Conservation (phyloP, 768 basidiomycete species). For the Sporobolomyces roseus region DNA sequence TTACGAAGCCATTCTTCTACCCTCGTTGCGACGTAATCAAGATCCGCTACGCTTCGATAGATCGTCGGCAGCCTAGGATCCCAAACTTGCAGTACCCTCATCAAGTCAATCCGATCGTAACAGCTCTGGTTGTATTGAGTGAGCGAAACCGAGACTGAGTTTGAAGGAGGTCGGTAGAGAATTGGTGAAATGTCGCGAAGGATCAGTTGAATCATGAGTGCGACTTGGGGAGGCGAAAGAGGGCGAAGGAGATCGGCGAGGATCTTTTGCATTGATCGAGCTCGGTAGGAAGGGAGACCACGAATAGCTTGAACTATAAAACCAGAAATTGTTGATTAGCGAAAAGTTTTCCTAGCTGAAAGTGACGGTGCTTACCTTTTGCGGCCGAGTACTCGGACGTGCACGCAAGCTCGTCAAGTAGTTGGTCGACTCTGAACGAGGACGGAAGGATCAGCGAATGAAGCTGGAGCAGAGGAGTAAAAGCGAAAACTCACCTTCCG, state of each 20-base stretch:
- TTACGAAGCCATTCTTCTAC: slow-evolving; percentile 49
- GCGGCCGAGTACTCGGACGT: slow-evolving; percentile 59
- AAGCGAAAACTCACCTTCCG: not conserved
- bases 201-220: slow-evolving; percentile 77
- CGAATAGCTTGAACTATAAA: not conserved
- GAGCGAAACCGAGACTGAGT: slow-evolving; percentile 56
- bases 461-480: not conserved
- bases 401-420: slow-evolving; percentile 72
- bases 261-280: slow-evolving; percentile 50
- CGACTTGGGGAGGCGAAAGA: slow-evolving; percentile 62
- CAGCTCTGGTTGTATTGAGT: slow-evolving; percentile 59
- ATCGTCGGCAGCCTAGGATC: slow-evolving; percentile 60
- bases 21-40: slow-evolving; percentile 58
- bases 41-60: slow-evolving; percentile 58
- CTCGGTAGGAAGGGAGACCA: slow-evolving; percentile 12
- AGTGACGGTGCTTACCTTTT: slow-evolving; percentile 15
- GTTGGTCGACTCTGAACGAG: slow-evolving; percentile 58
- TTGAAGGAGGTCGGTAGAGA: slow-evolving; percentile 62
- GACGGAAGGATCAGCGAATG: slow-evolving; percentile 42
- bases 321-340: not conserved
- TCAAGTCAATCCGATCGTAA: slow-evolving; percentile 57
- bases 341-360: not conserved
- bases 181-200: slow-evolving; percentile 79
- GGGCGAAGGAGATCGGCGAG: slow-evolving; percentile 61
- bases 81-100: slow-evolving; percentile 70